A percentile compares a stretch with the other conserved stretches of the same genome.
Conservation (phyloP, 2,329 filamentous ascomycete species). For the Mycosphaerelloides madeirae region DNA sequence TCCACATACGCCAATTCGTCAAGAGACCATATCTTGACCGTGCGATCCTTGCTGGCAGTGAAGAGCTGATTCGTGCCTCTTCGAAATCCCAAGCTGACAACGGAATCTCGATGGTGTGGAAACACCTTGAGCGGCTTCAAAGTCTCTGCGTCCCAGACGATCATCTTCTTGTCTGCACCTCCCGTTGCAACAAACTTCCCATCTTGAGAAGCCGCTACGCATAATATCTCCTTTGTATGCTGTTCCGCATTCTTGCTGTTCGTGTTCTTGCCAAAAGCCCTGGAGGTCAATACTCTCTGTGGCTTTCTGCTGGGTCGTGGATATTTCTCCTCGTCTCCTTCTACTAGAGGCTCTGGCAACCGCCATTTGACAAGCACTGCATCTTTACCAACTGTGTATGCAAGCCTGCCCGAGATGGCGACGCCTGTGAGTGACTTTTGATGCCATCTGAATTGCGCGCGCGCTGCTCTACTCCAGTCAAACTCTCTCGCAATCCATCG, state of each 20-base stretch:
- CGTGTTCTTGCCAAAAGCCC: constrained; percentile 57
- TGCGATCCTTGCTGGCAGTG: constrained; percentile 83
- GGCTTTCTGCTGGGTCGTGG: constrained; percentile 41
- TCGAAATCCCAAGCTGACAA: constrained; percentile 80
- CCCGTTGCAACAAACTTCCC: constrained; percentile 90
- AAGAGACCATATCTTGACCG: constrained; percentile 91
- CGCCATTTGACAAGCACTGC: constrained; percentile 83
- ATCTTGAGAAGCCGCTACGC: constrained; percentile 80
- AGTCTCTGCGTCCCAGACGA: constrained; percentile 80
- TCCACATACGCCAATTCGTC: constrained; percentile 92
- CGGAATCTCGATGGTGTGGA: constrained; percentile 82
- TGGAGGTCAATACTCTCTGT: constrained; percentile 56
- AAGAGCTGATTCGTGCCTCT: constrained; percentile 74
- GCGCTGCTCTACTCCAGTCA: constrained; percentile 61
- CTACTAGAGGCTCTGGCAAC: constrained; percentile 52
- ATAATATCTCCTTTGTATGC: constrained; percentile 74
- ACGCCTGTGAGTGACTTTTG: constrained; percentile 73
- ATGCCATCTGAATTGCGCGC: constrained; percentile 73
- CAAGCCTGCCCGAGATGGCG: constrained; percentile 71
- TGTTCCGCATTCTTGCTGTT: constrained; percentile 61
- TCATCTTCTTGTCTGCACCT: constrained; percentile 74
- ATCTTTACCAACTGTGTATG: constrained; percentile 87
- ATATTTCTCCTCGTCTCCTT: constrained; percentile 9
- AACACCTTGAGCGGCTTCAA: constrained; percentile 78
- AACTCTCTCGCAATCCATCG: constrained; percentile 70